Conservation (phyloP, 306 rosid genomes). For the Fagus crenata region DNA sequence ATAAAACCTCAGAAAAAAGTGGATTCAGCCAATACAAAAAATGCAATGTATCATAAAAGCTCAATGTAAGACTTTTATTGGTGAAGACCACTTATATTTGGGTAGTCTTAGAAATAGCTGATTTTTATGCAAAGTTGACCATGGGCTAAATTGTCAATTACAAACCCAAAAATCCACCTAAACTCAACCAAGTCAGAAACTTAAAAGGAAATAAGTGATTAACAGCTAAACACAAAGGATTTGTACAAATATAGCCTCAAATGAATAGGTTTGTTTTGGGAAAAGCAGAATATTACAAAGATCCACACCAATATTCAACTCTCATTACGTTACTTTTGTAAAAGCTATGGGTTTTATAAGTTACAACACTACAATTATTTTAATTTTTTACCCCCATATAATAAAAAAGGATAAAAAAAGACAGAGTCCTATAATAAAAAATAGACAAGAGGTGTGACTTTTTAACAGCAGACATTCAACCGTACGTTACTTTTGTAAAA, state of each 20-base stretch:
- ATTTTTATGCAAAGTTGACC: neutral
- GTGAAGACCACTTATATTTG: too few species aligned
- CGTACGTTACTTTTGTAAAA: constrained; percentile 30
- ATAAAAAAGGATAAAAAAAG: neutral
- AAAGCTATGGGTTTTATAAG: neutral
- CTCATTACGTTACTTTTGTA: too few species aligned
- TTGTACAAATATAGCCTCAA: neutral
- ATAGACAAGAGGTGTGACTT: too few species aligned
- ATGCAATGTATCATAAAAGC: neutral
- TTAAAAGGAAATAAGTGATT: too few species aligned
- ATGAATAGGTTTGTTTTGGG: neutral
- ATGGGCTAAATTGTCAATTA: neutral
- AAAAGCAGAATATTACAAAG: neutral
- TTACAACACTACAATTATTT: neutral
- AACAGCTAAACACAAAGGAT: too few species aligned
- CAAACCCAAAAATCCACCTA: too few species aligned
- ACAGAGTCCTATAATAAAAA: too few species aligned
- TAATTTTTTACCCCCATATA: neutral
- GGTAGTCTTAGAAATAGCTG: too few species aligned
- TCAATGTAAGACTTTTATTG: neutral
- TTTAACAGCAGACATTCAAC: too few species aligned
- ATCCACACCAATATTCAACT: too few species aligned
- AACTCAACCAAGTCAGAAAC: too few species aligned
- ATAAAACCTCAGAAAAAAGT: neutral
- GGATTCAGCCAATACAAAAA: neutral